Evolutionary conservation across 179 eudicot species (phyloP), one percentile per base, ranked within the genome.

Genomic region (Drosera spatulata): DNA sequence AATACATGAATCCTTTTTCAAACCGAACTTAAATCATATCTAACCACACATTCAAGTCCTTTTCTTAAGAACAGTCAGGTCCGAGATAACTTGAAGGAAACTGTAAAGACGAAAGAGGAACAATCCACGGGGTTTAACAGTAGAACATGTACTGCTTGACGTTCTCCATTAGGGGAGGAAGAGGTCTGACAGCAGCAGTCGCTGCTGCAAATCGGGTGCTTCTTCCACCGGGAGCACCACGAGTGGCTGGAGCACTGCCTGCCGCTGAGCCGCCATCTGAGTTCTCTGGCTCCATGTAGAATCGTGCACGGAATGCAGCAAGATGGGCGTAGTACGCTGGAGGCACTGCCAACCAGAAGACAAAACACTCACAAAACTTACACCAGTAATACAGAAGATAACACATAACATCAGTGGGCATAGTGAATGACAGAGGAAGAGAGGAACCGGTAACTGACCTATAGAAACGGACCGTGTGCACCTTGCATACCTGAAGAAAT

Each of bases 241-340:
- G 13, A 4, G 60, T 5, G 44, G 44, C 53, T 9, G 43, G n/a
- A 15, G 40, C 43, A 9, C 58, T 58, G 10, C 66, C 43, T 6
- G 56, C 52, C 22, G 4, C 45, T 0, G 97, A 85, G 9, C 71
- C 90, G 5, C 78, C 67, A 2, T 80, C 91, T 0, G 70, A 1
- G 1, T 52, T 3, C 6, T 55, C 67, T 4, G 78, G 85, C 65
- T 82, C 94, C 9, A 85, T 59, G 39, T 91, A 91, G 62, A 80
- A 80, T 0, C 97, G 84, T n/a, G 94, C 96, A 5, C 94, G 77
- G 47, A 87, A 91, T 4, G 97, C 96, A 2, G 85, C 86, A 2
- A 85, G 71, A 54, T 91, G 96, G 0, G 96, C 91, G 47, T 91
- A 91, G 55, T 83, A 91, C 0, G 85, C 97, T 0, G 97, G 91